Evolutionary conservation across 2,329 filamentous ascomycete species (phyloP).

Genomic region (Cladophialophora bantiana): DNA sequence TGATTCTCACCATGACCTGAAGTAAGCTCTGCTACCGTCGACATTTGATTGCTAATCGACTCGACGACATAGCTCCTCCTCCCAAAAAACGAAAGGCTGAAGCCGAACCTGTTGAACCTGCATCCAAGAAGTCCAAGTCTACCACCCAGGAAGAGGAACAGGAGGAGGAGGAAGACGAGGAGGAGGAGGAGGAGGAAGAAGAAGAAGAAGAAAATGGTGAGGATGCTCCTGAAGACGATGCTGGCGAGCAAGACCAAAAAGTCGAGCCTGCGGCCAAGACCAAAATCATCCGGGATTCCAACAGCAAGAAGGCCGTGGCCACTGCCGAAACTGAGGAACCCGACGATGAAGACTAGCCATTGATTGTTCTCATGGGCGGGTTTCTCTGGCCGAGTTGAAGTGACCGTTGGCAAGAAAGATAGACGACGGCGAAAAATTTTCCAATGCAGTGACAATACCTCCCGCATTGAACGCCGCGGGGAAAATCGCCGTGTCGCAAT

Average conservation of each 20-base stretch:
- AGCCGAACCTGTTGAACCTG: slow-evolving; percentile 32
- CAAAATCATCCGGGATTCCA: slow-evolving; percentile 34
- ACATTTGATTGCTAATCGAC: slow-evolving; percentile 16
- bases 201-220: slow-evolving; percentile 33
- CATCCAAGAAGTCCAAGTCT: slow-evolving; percentile 37
- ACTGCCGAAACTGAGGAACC: slow-evolving; percentile 33
- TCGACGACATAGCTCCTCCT: slow-evolving; percentile 23
- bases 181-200: slow-evolving; percentile 35
- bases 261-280: slow-evolving; percentile 39
- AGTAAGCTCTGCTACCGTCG: not conserved
- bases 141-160: slow-evolving; percentile 29
- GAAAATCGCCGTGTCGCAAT: not conserved
- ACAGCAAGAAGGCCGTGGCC: slow-evolving; percentile 32
- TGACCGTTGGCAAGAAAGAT: slow-evolving; percentile 19
- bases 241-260: slow-evolving; percentile 34
- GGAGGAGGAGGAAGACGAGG: slow-evolving; percentile 33
- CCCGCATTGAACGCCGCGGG: slow-evolving; percentile 1
- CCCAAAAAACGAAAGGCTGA: slow-evolving; percentile 41
- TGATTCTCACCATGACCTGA: not conserved
- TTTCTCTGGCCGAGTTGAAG: slow-evolving; percentile 10
- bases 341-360: slow-evolving; percentile 36
- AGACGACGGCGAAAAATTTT: slow-evolving; percentile 22
- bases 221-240: slow-evolving; percentile 31
- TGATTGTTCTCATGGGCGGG: slow-evolving; percentile 9
- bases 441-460: not conserved